Conservation (phyloP, 139 green algal species). For the Chlorella sp. region DNA sequence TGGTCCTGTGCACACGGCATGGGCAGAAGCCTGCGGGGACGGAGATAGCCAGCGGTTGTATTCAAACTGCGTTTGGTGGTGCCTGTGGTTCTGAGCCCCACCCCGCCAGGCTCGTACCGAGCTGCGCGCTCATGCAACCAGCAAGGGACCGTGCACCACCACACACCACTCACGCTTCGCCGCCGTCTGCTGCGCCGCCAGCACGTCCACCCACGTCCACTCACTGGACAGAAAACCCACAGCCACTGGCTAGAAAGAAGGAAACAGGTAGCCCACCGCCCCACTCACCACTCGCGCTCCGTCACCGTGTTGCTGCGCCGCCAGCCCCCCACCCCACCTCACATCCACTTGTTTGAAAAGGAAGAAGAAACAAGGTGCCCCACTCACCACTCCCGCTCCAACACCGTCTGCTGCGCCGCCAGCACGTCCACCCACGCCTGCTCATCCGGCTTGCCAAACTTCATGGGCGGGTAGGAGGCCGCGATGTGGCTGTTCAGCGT, state of each 20-base stretch:
- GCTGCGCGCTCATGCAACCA: too few relatives aligned
- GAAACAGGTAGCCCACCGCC: too few relatives aligned
- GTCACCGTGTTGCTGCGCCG: constrained; percentile 55
- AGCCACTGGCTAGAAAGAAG: too few relatives aligned
- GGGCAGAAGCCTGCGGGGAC: neutral
- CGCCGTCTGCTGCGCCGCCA: too few relatives aligned
- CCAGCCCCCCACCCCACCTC: constrained; percentile 65
- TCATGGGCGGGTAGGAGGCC: constrained; percentile 55
- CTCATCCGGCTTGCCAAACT: constrained; percentile 47
- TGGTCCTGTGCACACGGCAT: too few relatives aligned
- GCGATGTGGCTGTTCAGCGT: constrained; percentile 63
- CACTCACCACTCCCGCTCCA: constrained; percentile 46
- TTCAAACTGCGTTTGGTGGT: too few relatives aligned
- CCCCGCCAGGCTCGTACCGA: too few relatives aligned
- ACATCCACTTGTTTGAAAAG: too few relatives aligned
- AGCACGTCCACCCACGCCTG: constrained; percentile 67
- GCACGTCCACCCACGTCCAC: neutral
- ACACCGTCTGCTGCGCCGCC: constrained; percentile 59
- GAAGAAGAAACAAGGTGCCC: too few relatives aligned
- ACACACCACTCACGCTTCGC: neutral
- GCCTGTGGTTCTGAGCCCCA: too few relatives aligned
- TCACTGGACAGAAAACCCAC: neutral
- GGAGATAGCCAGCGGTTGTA: too few relatives aligned
- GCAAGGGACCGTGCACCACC: too few relatives aligned
- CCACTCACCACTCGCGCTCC: constrained; percentile 45